phyloP scores from a whole-genome alignment of 2,329 filamentous ascomycete species.

The Xylariales sp. region DNA sequence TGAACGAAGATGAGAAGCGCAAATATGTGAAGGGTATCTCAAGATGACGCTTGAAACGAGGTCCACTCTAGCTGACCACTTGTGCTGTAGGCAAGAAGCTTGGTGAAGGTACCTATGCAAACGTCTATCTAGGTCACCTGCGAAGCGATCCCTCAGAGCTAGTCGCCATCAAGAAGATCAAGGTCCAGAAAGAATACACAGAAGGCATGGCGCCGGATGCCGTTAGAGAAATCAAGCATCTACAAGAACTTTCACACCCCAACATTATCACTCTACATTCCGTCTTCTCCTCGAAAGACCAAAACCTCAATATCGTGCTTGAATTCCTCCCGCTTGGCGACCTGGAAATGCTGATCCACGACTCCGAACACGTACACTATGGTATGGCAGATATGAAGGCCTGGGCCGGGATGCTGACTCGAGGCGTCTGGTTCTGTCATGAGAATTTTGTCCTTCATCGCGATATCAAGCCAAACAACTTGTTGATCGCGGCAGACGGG shows the following conservation, averaged over 20 bases:
- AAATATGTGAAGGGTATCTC: conserved; percentile 81
- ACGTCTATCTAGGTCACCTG: conserved; percentile 86
- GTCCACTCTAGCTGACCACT: no score
- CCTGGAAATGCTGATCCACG: conserved; percentile 89
- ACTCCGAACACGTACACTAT: conserved; percentile 73
- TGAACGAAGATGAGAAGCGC: conserved; percentile 75
- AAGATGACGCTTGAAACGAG: no score
- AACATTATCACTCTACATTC: conserved; percentile 92
- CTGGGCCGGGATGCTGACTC: conserved; percentile 96
- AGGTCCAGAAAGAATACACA: conserved; percentile 76
- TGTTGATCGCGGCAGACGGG: conserved; percentile 88
- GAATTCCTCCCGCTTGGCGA: conserved; percentile 93
- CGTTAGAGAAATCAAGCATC: conserved; percentile 90
- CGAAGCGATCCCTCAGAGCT: conserved; percentile 65
- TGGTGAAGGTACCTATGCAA: conserved; percentile 94
- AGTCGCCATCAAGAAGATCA: conserved; percentile 93
- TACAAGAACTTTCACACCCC: conserved; percentile 89
- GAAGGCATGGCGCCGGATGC: conserved; percentile 94
- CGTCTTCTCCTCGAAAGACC: conserved; percentile 93
- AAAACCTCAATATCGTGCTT: conserved; percentile 93
- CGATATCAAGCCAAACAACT: conserved; percentile 98
- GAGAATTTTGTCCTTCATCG: conserved; percentile 90
- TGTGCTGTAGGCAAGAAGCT: conserved; percentile 87
- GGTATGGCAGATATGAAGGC: conserved; percentile 89
- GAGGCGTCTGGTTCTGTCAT: conserved; percentile 95